Conservation (phyloP, 1,284 basidiomycete species). For the Trametes polyzona region DNA sequence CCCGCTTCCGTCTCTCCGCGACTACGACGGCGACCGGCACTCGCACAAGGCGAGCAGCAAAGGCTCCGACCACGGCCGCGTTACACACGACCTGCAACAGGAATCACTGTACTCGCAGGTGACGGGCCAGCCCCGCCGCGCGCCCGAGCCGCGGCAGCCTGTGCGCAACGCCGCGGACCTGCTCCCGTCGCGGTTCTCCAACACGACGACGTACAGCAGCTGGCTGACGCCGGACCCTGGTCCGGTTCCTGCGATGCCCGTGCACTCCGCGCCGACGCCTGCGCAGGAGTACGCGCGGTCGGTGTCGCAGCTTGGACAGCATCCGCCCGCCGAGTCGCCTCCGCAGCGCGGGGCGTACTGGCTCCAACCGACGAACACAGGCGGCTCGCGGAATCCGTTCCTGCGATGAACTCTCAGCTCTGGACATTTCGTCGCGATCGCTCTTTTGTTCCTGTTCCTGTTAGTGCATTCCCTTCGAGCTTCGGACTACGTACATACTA, state of each 20-base stretch:
- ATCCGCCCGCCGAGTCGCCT: slow-evolving; percentile 18
- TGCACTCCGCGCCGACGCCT: slow-evolving; percentile 44
- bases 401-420: slow-evolving; percentile 7
- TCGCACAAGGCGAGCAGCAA: slow-evolving; percentile 21
- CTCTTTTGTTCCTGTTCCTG: not conserved
- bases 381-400: slow-evolving; percentile 43
- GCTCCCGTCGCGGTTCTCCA: slow-evolving; percentile 49
- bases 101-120: slow-evolving; percentile 70
- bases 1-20: slow-evolving; percentile 33
- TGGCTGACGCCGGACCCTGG: slow-evolving; percentile 26
- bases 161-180: slow-evolving; percentile 48
- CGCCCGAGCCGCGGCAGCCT: slow-evolving; percentile 70
- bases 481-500: slow-evolving; percentile 26
- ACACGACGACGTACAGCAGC: slow-evolving; percentile 45
- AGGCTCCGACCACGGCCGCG: slow-evolving; percentile 2
- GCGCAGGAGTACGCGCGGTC: slow-evolving; percentile 63
- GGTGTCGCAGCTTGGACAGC: slow-evolving; percentile 30
- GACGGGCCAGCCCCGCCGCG: slow-evolving; percentile 61
- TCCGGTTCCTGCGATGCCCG: slow-evolving; percentile 25
- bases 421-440: too few relatives aligned
- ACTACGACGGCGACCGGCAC: slow-evolving; percentile 30
- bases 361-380: slow-evolving; percentile 40
- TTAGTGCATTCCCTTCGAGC: slow-evolving; percentile 17
- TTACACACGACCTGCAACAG: slow-evolving; percentile 39
- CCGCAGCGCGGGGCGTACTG: slow-evolving; percentile 35